Percentiles rank a stretch among this genome's conserved stretches.
Evolutionary conservation across 306 rosid species (phyloP).

Genomic region (Vachellia pachyceras): DNA sequence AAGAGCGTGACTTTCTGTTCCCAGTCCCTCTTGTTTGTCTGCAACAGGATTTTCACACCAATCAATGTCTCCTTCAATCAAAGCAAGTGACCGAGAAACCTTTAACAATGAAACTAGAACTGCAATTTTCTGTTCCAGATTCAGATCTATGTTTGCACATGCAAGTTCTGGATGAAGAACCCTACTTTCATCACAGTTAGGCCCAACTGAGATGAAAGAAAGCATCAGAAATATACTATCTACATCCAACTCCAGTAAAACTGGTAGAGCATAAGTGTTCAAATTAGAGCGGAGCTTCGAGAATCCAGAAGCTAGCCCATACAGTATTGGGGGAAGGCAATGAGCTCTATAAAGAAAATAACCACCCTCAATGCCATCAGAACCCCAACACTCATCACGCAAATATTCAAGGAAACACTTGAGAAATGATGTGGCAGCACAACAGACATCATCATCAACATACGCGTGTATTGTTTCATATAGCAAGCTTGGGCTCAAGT

Average conservation of each 20-base stretch:
- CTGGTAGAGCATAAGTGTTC: conserved; percentile 87
- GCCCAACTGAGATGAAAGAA: conserved; percentile 71
- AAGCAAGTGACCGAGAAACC: conserved; percentile 89
- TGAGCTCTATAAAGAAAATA: conserved; percentile 75
- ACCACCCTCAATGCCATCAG: conserved; percentile 86
- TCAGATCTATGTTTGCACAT: conserved; percentile 55
- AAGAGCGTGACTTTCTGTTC: conserved; percentile 60
- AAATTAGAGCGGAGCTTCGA: conserved; percentile 91
- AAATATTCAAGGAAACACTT: conserved; percentile 85
- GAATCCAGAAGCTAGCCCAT: conserved; percentile 90
- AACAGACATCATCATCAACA: conserved; percentile 90
- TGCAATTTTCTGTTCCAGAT: conserved; percentile 89
- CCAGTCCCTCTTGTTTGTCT: conserved; percentile 34
- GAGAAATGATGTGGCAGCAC: conserved; percentile 88
- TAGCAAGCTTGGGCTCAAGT: conserved; percentile 67
- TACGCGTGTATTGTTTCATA: conserved; percentile 73
- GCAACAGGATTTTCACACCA: conserved; percentile 58
- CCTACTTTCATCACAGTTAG: conserved; percentile 52
- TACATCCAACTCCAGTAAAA: conserved; percentile 82
- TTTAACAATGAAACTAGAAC: conserved; percentile 91
- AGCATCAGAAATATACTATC: conserved; percentile 92
- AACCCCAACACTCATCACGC: conserved; percentile 92
- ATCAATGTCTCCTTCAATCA: conserved; percentile 93
- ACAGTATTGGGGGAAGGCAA: conserved; percentile 77
- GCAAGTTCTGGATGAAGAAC: conserved; percentile 53